Conservation (phyloP, 73 alveolate genomes). For the Tetrahymena malaccensis region DNA sequence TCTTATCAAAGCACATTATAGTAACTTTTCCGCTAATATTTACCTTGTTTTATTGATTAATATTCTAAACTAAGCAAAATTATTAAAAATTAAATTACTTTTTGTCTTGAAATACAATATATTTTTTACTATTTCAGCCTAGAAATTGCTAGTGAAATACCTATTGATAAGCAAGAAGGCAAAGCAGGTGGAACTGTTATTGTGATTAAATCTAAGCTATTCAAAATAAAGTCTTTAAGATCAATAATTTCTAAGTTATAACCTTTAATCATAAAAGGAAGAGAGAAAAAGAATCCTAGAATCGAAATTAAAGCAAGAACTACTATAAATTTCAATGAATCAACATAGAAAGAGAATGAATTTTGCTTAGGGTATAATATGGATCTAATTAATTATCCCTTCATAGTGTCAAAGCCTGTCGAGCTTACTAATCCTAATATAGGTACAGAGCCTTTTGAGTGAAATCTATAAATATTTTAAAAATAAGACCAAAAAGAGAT, state of each 20-base stretch:
- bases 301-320: constrained; percentile 46
- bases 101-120: constrained; percentile 68
- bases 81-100: constrained; percentile 29
- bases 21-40: constrained; percentile 70
- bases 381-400: constrained; percentile 64
- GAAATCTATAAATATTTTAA: background rate
- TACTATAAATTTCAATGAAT: constrained; percentile 51
- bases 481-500: background rate
- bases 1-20: constrained; percentile 85
- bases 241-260: constrained; percentile 20
- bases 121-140: constrained; percentile 61
- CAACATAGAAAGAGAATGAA: constrained; percentile 56
- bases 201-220: constrained; percentile 71
- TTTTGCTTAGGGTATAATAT: constrained; percentile 60
- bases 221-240: constrained; percentile 40
- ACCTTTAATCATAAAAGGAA: constrained; percentile 33
- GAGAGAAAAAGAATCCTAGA: constrained; percentile 41
- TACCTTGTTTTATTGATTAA: constrained; percentile 30
- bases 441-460: background rate
- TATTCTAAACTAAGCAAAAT: background rate
- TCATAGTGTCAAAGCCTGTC: constrained; percentile 60
- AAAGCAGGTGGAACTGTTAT: constrained; percentile 89
- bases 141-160: constrained; percentile 61
- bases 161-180: constrained; percentile 82
- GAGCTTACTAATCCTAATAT: constrained; percentile 46